These are phyloP conservation scores for Plasmodium ovale DNA, from an alignment of 169 alveolate species.

Conservation along the genomic window DNA sequence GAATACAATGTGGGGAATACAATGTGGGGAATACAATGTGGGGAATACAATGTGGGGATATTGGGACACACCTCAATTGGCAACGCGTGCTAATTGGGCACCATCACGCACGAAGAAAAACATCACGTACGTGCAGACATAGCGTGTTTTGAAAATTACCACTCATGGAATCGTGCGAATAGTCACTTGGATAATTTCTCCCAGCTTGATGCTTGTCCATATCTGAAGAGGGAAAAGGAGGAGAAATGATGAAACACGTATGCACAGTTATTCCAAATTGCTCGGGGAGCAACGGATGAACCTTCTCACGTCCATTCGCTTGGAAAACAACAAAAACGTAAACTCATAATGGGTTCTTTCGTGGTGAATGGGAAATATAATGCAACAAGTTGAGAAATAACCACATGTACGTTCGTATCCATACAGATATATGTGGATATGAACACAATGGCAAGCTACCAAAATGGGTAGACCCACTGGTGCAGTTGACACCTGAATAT, in stretches of 20 bases:
- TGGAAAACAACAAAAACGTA: no score
- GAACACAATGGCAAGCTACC: background rate
- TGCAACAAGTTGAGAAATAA: no score
- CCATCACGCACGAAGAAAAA: no score
- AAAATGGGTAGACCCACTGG: background rate
- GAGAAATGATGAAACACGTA: background rate
- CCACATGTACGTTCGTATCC: background rate
- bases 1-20: background rate
- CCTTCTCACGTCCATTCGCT: no score
- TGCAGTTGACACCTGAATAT: background rate
- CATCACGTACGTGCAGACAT: no score
- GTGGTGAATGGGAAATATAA: no score
- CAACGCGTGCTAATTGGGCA: no score
- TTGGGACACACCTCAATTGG: no score
- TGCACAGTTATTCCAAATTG: background rate
- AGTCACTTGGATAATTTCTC: conserved; percentile 18
- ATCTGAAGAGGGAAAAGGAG: background rate
- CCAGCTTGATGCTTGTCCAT: conserved; percentile 34
- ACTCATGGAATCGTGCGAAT: conserved; percentile 33
- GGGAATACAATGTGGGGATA: background rate
- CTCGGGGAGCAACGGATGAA: background rate
- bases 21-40: background rate
- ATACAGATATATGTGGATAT: background rate
- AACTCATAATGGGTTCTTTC: no score
- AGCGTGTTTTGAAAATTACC: conserved; percentile 25